phyloP scores from a whole-genome alignment of 352 stramenopile species.

The Phytophthora parvispora region DNA sequence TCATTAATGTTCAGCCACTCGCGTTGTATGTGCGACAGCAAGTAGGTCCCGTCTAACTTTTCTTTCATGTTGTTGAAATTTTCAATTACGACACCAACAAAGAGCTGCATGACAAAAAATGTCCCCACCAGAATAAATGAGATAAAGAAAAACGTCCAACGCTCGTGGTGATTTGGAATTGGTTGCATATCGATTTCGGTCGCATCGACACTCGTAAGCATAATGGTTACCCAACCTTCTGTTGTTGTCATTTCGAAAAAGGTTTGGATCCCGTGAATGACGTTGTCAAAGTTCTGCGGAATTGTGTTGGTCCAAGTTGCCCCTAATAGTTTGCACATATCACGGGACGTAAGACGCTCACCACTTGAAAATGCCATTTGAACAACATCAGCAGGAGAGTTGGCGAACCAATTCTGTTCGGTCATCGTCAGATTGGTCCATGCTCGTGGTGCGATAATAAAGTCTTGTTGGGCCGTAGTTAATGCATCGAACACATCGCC shows the following conservation, averaged over 20 bases:
- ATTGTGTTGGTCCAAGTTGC: constrained; percentile 59
- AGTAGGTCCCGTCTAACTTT: constrained; percentile 63
- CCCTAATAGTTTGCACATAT: constrained; percentile 52
- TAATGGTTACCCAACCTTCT: constrained; percentile 92
- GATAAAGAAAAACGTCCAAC: constrained; percentile 91
- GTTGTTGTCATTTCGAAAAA: constrained; percentile 95
- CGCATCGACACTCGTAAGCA: constrained; percentile 89
- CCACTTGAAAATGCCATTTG: constrained; percentile 18
- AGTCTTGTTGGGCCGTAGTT: constrained; percentile 34
- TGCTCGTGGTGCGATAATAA: constrained; percentile 55
- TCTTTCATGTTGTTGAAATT: constrained; percentile 92
- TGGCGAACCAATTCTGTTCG: constrained; percentile 54
- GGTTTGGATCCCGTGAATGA: constrained; percentile 64
- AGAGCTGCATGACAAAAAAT: constrained; percentile 95
- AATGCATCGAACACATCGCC: constrained; percentile 58
- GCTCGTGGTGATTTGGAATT: constrained; percentile 75
- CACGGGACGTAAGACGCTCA: constrained; percentile 46
- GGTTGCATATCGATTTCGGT: constrained; percentile 93
- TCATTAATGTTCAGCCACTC: constrained; percentile 82
- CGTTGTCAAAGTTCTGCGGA: constrained; percentile 87
- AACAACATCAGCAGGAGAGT: constrained; percentile 14
- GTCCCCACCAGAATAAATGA: constrained; percentile 91
- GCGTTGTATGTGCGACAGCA: constrained; percentile 81
- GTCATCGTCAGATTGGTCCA: constrained; percentile 54
- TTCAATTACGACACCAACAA: constrained; percentile 95